A percentile compares a stretch with the other conserved stretches of the same genome.
Evolutionary conservation across 2,329 filamentous ascomycete genomes (phyloP).

Genomic region (Cordyceps cicadae): DNA sequence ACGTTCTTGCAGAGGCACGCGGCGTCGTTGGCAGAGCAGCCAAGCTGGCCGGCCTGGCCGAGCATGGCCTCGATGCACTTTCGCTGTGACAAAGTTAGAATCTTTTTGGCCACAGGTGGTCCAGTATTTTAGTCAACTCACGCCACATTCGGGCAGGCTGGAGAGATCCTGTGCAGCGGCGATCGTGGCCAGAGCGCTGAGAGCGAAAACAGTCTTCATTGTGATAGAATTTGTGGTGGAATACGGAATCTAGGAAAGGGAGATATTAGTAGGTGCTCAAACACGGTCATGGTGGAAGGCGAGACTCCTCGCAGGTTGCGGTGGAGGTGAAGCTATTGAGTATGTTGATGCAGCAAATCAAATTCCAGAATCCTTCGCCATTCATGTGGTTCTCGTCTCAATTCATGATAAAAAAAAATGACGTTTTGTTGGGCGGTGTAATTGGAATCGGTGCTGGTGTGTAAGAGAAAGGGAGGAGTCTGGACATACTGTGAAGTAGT

Average conservation of each 20-base stretch:
- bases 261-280: slow-evolving; percentile 15
- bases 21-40: slow-evolving; percentile 34
- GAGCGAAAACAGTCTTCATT: slow-evolving; percentile 43
- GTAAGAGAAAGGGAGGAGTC: neutral
- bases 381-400: neutral
- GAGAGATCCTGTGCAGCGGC: slow-evolving; percentile 33
- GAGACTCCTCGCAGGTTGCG: neutral
- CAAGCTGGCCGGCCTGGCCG: slow-evolving; percentile 34
- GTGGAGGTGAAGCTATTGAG: neutral
- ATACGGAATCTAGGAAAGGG: slow-evolving; percentile 12
- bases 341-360: neutral
- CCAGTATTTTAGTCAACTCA: slow-evolving; percentile 29
- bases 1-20: slow-evolving; percentile 39
- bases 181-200: slow-evolving; percentile 33
- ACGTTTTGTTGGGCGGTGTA: neutral
- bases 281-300: neutral
- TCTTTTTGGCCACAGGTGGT: neutral
- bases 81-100: slow-evolving; percentile 28
- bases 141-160: slow-evolving; percentile 42
- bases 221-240: slow-evolving; percentile 24
- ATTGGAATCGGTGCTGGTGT: neutral
- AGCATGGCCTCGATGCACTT: slow-evolving; percentile 45
- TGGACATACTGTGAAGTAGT: slow-evolving; percentile 1
- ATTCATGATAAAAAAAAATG: neutral
- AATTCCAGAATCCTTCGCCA: neutral